Evolutionary conservation across 2,329 filamentous ascomycete species (phyloP).

Genomic region (Hypoxylon sp.): DNA sequence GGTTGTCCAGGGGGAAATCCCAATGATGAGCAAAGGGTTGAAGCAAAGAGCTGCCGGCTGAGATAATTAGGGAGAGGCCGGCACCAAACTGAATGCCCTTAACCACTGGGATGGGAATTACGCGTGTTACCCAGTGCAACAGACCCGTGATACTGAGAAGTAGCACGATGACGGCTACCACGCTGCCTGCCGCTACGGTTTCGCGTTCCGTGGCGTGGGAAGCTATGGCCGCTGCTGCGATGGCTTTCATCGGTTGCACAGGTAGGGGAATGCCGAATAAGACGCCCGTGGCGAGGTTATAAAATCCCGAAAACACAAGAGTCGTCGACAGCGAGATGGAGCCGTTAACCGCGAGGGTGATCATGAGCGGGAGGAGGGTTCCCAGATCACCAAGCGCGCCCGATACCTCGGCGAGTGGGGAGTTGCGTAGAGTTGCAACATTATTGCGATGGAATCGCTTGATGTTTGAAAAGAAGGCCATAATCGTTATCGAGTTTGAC

Average conservation of each 20-base stretch:
- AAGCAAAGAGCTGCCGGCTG: conserved; percentile 78
- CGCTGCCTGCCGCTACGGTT: conserved; percentile 85
- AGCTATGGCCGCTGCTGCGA: conserved; percentile 89
- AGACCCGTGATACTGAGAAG: conserved; percentile 84
- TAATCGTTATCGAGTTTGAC: conserved; percentile 20
- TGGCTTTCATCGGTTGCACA: conserved; percentile 92
- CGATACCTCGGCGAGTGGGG: conserved; percentile 79
- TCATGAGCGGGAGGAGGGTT: conserved; percentile 79
- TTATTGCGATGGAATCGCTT: conserved; percentile 61
- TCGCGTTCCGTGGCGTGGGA: conserved; percentile 74
- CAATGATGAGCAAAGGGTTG: conserved; percentile 71
- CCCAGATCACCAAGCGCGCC: conserved; percentile 84
- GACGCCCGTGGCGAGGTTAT: conserved; percentile 85
- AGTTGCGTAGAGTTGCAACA: conserved; percentile 60
- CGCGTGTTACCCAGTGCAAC: conserved; percentile 78
- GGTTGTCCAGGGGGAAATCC: conserved; percentile 80
- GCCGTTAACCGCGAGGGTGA: conserved; percentile 81
- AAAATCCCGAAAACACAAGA: conserved; percentile 87
- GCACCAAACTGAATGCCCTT: conserved; percentile 97
- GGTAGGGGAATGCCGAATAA: conserved; percentile 90
- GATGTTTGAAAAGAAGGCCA: conserved; percentile 51
- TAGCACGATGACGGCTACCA: conserved; percentile 80
- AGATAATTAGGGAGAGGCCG: conserved; percentile 84
- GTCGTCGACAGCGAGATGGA: conserved; percentile 88
- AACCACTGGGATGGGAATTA: conserved; percentile 87